A percentile compares a stretch with the other conserved stretches of the same genome.
Evolutionary conservation across 164 flowering plant species (phyloP).

Genomic region (Annona cherimola): DNA sequence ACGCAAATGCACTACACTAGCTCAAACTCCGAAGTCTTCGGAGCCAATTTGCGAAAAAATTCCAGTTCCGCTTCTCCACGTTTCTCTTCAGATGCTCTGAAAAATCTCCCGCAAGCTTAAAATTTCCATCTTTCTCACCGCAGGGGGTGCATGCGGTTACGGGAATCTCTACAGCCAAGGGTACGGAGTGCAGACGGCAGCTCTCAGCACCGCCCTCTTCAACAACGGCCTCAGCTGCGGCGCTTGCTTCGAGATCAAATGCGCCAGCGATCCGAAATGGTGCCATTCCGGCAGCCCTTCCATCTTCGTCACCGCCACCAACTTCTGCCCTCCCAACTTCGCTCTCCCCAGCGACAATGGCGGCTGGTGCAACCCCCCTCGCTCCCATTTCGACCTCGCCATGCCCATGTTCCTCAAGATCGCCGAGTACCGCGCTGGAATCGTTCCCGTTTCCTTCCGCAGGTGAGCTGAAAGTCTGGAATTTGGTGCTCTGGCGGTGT

Average conservation of each 20-base stretch:
- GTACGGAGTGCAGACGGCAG: conserved; percentile 52
- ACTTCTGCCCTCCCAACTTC: conserved; percentile 57
- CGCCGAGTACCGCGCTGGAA: conserved; percentile 53
- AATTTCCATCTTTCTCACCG: background rate
- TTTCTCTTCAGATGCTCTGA: background rate
- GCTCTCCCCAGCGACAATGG: conserved; percentile 48
- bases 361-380: conserved; percentile 67
- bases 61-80: background rate
- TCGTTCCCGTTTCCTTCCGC: conserved; percentile 51
- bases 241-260: conserved; percentile 47
- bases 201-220: conserved; percentile 55
- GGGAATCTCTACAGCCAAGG: conserved; percentile 57
- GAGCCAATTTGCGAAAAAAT: background rate
- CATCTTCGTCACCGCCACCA: conserved; percentile 48
- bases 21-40: background rate
- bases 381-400: conserved; percentile 53
- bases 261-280: conserved; percentile 40
- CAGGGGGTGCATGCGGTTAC: conserved; percentile 60
- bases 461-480: conserved; percentile 20
- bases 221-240: conserved; percentile 52
- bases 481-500: too few relatives aligned
- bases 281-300: conserved; percentile 51
- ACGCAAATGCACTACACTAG: background rate
- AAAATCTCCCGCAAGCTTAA: background rate
- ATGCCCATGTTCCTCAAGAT: conserved; percentile 56